Conservation (phyloP, 192 early-diverging fungal genomes). For the Coemansia asiatica region DNA sequence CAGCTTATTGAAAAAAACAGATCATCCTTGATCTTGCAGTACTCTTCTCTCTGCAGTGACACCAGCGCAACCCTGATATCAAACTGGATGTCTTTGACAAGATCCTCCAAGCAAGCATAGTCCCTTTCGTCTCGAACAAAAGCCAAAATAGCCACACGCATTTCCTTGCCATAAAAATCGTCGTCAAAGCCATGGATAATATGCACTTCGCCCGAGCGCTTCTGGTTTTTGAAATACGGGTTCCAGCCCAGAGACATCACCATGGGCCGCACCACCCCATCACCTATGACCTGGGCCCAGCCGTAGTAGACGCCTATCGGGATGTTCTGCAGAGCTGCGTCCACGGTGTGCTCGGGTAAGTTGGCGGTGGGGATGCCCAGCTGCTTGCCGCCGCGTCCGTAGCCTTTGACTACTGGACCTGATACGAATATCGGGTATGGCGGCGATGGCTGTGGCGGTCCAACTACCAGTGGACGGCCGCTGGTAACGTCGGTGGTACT, state of each 20-base stretch:
- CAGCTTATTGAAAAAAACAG: constrained; percentile 10
- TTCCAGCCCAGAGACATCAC: constrained; percentile 99
- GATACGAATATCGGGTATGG: constrained; percentile 80
- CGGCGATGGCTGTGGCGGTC: constrained; percentile 56
- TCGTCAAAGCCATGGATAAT: constrained; percentile 81
- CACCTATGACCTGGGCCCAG: constrained; percentile 75
- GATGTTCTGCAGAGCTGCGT: constrained; percentile 60
- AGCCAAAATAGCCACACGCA: constrained; percentile 81
- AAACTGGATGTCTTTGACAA: constrained; percentile 89
- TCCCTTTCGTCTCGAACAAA: constrained; percentile 90
- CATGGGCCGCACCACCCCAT: constrained; percentile 76
- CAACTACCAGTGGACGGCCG: constrained; percentile 63
- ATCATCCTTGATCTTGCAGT: constrained; percentile 11
- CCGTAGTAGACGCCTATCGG: constrained; percentile 94
- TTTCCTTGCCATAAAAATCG: constrained; percentile 89
- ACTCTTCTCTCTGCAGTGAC: constrained; percentile 23
- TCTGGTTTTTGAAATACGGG: constrained; percentile 97
- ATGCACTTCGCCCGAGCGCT: constrained; percentile 95
- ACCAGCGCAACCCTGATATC: constrained; percentile 62
- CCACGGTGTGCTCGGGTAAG: constrained; percentile 74
- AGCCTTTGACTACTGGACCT: constrained; percentile 85
- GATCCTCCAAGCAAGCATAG: constrained; percentile 82
- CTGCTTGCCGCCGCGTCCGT: constrained; percentile 94
- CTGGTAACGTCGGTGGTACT: neutral
- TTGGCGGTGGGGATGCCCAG: constrained; percentile 98